These are phyloP conservation scores for Fusarium pseudoanthophilum DNA, from an alignment of 2,329 filamentous ascomycete genomes.

Conservation along the genomic window DNA sequence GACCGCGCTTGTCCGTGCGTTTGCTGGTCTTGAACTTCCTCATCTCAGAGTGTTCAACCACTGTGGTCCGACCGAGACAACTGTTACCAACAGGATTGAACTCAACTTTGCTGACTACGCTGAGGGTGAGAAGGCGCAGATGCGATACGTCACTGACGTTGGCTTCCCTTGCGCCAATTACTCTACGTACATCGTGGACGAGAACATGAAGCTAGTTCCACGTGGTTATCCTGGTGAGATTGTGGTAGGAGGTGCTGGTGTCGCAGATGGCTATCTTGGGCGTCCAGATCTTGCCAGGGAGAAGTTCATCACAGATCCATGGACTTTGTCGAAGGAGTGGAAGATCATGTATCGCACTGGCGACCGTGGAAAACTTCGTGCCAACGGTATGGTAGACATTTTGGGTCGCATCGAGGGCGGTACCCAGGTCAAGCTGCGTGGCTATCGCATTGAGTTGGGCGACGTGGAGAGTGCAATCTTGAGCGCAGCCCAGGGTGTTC, in stretches of 20 bases:
- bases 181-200: neutral
- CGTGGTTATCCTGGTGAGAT: conserved; percentile 5
- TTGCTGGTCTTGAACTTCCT: neutral
- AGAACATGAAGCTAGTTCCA: neutral
- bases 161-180: conserved; percentile 6
- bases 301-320: conserved; percentile 9
- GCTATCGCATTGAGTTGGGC: conserved; percentile 57
- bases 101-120: neutral
- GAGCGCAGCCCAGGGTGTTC: neutral
- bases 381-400: conserved; percentile 50
- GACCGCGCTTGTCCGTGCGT: neutral
- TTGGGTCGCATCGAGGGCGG: conserved; percentile 54
- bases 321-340: neutral
- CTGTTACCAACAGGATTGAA: neutral
- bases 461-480: conserved; percentile 47
- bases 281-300: neutral
- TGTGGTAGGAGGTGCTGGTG: conserved; percentile 9
- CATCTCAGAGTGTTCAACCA: neutral
- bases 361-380: conserved; percentile 33
- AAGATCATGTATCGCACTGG: conserved; percentile 30
- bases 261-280: conserved; percentile 4
- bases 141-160: conserved; percentile 5
- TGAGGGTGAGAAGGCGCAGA: neutral
- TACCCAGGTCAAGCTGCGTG: conserved; percentile 58
- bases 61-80: conserved; percentile 1